A percentile compares a stretch with the other conserved stretches of the same genome.
Conservation (phyloP, 2,329 filamentous ascomycete species). For the Monosporascus sp. region DNA sequence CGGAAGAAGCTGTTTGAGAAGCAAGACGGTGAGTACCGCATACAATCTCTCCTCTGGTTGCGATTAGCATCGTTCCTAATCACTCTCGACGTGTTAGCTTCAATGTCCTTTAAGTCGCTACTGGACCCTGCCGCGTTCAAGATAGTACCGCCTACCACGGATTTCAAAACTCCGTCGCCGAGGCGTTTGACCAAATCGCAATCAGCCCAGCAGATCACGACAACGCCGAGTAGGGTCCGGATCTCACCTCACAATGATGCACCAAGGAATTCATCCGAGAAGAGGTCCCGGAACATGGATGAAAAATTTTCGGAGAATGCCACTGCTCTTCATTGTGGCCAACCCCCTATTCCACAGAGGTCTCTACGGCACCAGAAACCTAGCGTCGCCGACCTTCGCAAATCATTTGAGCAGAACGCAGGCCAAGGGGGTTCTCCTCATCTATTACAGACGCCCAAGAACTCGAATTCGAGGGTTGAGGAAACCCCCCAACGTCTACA, state of each 20-base stretch:
- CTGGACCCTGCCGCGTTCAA: constrained; percentile 1
- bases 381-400: constrained; percentile 31
- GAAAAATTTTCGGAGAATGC: background rate
- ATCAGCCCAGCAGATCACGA: background rate
- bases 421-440: background rate
- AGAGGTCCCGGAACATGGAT: background rate
- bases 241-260: background rate
- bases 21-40: constrained; percentile 17
- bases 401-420: constrained; percentile 24
- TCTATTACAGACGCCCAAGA: background rate
- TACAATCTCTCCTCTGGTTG: background rate
- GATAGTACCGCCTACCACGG: background rate
- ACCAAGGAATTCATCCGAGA: background rate
- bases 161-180: background rate
- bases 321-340: background rate
- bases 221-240: background rate
- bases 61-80: background rate
- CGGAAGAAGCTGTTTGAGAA: constrained; percentile 28
- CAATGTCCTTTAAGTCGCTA: constrained; percentile 1
- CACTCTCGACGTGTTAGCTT: constrained; percentile 9
- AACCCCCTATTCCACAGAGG: background rate
- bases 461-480: background rate
- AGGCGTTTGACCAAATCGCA: constrained; percentile 4
- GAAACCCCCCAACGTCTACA: constrained; percentile 1
- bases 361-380: constrained; percentile 9